These are phyloP conservation scores for Mycena haematopus DNA, from an alignment of 768 basidiomycete species.

Conservation along the genomic window DNA sequence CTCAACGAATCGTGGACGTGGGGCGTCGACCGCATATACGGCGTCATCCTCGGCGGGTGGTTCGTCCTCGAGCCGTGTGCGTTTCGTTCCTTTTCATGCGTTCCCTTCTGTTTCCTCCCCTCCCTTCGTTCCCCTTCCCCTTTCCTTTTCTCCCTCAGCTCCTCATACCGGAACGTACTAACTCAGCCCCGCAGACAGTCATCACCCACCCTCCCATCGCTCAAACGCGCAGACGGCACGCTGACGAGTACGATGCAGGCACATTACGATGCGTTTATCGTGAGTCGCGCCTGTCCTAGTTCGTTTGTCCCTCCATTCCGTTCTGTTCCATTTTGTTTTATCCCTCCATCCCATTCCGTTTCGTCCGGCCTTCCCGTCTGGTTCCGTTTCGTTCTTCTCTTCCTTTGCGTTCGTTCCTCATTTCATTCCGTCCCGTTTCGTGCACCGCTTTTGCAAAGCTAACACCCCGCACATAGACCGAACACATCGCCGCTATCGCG, in stretches of 20 bases:
- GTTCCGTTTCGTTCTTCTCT: no score
- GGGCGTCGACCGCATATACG: conserved; percentile 64
- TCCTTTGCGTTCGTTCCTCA: background rate
- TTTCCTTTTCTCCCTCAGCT: no score
- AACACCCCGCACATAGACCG: conserved; percentile 43
- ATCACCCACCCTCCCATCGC: background rate
- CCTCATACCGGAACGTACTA: no score
- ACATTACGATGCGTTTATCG: background rate
- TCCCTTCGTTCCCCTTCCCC: no score
- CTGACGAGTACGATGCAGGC: background rate
- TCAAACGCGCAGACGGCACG: background rate
- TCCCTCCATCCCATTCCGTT: background rate
- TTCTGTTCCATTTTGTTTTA: no score
- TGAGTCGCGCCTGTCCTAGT: background rate
- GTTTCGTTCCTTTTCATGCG: conserved; percentile 5
- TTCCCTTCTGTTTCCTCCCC: background rate
- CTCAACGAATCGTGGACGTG: conserved; percentile 79
- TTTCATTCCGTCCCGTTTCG: no score
- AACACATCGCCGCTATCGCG: conserved; percentile 76
- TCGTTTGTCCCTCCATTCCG: background rate
- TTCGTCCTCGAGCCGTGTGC: conserved; percentile 71
- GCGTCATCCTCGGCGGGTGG: conserved; percentile 81
- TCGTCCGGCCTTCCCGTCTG: no score
- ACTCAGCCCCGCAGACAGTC: background rate
- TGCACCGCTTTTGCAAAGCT: background rate